These are phyloP conservation scores for Bolboschoenus planiculmis DNA, from an alignment of 176 grass and related monocot species.

Conservation along the genomic window DNA sequence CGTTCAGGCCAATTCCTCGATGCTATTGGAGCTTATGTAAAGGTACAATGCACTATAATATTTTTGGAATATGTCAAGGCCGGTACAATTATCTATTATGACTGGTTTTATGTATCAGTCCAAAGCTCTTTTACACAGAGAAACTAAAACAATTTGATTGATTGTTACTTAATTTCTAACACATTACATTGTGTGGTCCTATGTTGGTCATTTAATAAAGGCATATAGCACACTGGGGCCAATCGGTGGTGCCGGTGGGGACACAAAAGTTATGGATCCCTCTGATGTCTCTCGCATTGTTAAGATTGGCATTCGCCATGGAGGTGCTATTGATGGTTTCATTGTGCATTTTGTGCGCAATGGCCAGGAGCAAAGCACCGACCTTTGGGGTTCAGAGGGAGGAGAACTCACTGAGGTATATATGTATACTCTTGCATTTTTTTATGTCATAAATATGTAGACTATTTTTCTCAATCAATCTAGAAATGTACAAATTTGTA, in stretches of 20 bases:
- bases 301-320: background rate
- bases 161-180: background rate
- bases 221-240: background rate
- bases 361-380: background rate
- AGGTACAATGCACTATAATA: background rate
- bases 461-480: background rate
- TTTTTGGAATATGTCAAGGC: too few relatives aligned
- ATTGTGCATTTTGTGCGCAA: background rate
- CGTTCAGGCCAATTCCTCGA: conserved; percentile 37
- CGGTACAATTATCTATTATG: background rate
- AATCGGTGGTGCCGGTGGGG: background rate
- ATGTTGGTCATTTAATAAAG: background rate
- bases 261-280: background rate
- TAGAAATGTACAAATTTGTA: background rate
- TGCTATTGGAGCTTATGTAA: conserved; percentile 41
- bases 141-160: background rate
- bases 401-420: background rate
- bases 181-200: background rate
- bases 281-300: background rate
- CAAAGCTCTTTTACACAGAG: background rate
- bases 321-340: background rate
- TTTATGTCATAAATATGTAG: background rate
- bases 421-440: background rate
- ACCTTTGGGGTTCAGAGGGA: background rate
- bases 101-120: background rate